Evolutionary conservation across 768 basidiomycete species (phyloP).

Genomic region (Pleurotus citrinopileatus): DNA sequence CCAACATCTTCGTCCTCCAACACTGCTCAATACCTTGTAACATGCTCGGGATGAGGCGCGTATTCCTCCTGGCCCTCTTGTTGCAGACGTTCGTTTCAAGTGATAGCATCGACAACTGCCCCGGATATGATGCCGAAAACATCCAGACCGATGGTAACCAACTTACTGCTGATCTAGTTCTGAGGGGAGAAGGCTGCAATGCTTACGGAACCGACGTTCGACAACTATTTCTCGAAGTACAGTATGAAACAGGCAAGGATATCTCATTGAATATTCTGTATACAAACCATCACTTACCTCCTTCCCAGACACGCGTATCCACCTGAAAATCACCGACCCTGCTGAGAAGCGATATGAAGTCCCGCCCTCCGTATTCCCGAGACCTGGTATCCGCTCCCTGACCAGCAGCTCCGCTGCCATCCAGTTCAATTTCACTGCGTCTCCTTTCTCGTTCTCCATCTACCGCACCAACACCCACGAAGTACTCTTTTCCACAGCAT

Average conservation of each 20-base stretch:
- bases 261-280: neutral
- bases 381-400: constrained; percentile 34
- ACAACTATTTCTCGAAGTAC: constrained; percentile 45
- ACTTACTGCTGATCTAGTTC: constrained; percentile 48
- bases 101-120: constrained; percentile 56
- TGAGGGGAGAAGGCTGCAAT: constrained; percentile 50
- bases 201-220: constrained; percentile 57
- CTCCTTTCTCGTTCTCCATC: constrained; percentile 65
- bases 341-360: constrained; percentile 55
- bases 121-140: constrained; percentile 54
- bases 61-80: too few relatives aligned
- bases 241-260: constrained; percentile 55
- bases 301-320: constrained; percentile 49
- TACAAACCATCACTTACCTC: too few relatives aligned
- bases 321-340: constrained; percentile 60
- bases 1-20: too few relatives aligned
- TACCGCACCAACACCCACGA: constrained; percentile 47
- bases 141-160: constrained; percentile 35
- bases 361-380: constrained; percentile 58
- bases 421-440: constrained; percentile 56
- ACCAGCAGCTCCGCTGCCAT: constrained; percentile 38
- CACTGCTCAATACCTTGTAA: too few relatives aligned
- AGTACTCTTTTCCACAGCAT: constrained; percentile 58
- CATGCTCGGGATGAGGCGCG: too few relatives aligned
- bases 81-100: too few relatives aligned